Evolutionary conservation across 2,329 filamentous ascomycete species (phyloP).

Genomic region (Aureobasidium sp.): DNA sequence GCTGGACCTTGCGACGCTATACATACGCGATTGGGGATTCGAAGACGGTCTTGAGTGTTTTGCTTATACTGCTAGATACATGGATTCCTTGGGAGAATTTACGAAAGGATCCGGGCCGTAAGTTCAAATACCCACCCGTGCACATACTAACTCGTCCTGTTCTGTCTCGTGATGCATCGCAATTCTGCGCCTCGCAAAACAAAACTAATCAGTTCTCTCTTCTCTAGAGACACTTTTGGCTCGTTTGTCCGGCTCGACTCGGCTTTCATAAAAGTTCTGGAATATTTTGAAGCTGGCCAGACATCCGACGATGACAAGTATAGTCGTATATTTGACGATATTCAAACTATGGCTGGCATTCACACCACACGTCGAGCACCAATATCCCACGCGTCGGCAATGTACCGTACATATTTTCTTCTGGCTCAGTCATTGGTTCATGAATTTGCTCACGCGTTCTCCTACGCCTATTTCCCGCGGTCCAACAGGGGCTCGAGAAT

Average conservation of each 20-base stretch:
- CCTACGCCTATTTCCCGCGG: background rate
- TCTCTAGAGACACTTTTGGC: background rate
- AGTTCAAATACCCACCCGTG: background rate
- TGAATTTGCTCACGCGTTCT: background rate
- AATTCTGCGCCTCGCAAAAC: too few species aligned
- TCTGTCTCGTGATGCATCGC: too few species aligned
- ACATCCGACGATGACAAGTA: background rate
- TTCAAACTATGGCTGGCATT: background rate
- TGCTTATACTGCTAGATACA: background rate
- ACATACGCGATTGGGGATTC: background rate
- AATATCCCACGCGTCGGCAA: background rate
- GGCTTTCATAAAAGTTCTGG: background rate
- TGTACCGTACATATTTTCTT: background rate
- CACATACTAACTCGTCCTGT: background rate
- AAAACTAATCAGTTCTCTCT: background rate
- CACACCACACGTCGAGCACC: background rate
- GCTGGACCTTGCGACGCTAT: background rate
- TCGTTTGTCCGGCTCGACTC: background rate
- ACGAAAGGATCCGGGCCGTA: background rate
- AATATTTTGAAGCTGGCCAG: background rate
- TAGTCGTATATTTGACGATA: background rate
- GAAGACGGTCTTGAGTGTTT: background rate
- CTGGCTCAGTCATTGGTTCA: background rate
- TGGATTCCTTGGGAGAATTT: background rate
- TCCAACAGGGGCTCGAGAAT: too few species aligned